Evolutionary conservation across 768 basidiomycete species (phyloP), one percentile per base, ranked within the genome.

Genomic region (Pleurotus pulmonarius): DNA sequence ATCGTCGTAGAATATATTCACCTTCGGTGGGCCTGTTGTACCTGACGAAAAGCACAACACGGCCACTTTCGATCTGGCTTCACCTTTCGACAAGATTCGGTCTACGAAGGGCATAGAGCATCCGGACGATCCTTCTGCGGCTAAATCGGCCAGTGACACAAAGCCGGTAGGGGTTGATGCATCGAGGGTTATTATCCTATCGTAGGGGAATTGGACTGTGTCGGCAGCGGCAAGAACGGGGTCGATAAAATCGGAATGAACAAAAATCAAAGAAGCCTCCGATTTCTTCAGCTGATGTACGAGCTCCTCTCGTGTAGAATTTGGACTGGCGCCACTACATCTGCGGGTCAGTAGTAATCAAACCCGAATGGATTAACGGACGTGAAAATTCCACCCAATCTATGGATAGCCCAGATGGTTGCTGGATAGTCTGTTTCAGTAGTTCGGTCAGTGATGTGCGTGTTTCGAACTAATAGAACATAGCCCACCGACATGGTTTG

Each of bases 21-120:
- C 83, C 77, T 87, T 86, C 3, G 85, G 86, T 54, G 72, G 76
- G 11, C 86, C 86, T 2, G 87, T 88, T 1, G 86, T 88, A 20
- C 86, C 86, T 18, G 84, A 86, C 1, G 85, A 86, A 72, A 87
- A 86, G 58, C 75, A 79, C 43, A 88, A 67, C 53, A 87, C 73
- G 5, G 86, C 86, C 16, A 85, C 64, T 64, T 81, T 87, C 38
- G 69, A 79, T 69, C 73, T 84, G 39, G 74, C 86, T 69, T 87
- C 85, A 0, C 82, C 82, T 0, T 70, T 69, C 11, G 54, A 61
- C 47, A 87, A 67, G 15, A 63, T 66, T 25, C 75, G 71, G 64
- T 83, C 81, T 26, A 65, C 65, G 59, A 77, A 82, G 3, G 37
- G 15, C 22, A n/a, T 57, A 53, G 18, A 57, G 39, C 40, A 60